A percentile compares a stretch with the other conserved stretches of the same genome.
Evolutionary conservation across 148 eudicot species (phyloP).

Genomic region (Vaccinium vitisidaea): DNA sequence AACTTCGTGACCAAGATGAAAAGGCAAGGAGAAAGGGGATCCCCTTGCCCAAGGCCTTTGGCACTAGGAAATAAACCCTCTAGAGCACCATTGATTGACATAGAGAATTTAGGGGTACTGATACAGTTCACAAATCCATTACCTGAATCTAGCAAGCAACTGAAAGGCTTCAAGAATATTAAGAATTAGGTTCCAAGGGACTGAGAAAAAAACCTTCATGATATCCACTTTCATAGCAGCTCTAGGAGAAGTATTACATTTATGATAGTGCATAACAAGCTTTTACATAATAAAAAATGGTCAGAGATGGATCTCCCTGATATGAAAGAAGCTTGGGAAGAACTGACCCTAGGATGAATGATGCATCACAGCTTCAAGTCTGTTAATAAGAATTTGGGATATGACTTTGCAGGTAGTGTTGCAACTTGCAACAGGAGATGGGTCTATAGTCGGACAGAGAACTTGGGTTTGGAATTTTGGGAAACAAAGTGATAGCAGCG

Average conservation of each 20-base stretch:
- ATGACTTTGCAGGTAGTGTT: neutral
- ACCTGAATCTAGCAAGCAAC: neutral
- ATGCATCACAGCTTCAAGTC: neutral
- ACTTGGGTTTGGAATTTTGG: neutral
- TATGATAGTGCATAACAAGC: neutral
- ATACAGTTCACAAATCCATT: neutral
- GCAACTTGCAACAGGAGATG: neutral
- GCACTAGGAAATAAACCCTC: too few species aligned
- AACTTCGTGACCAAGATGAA: too few species aligned
- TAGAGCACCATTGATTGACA: too few species aligned
- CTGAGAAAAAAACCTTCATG: neutral
- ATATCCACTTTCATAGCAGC: neutral
- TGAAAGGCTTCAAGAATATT: neutral
- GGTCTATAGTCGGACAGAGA: neutral
- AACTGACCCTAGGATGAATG: neutral
- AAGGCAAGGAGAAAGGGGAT: too few species aligned
- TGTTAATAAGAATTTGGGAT: neutral
- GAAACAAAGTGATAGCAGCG: neutral
- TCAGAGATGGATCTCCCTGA: neutral
- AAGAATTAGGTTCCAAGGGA: neutral
- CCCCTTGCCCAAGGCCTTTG: too few species aligned
- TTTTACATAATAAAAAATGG: neutral
- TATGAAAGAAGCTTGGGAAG: neutral
- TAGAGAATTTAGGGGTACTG: too few species aligned
- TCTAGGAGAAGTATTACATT: neutral